phyloP scores from a whole-genome alignment of 2,329 filamentous ascomycete species.

The Phoma sp. region DNA sequence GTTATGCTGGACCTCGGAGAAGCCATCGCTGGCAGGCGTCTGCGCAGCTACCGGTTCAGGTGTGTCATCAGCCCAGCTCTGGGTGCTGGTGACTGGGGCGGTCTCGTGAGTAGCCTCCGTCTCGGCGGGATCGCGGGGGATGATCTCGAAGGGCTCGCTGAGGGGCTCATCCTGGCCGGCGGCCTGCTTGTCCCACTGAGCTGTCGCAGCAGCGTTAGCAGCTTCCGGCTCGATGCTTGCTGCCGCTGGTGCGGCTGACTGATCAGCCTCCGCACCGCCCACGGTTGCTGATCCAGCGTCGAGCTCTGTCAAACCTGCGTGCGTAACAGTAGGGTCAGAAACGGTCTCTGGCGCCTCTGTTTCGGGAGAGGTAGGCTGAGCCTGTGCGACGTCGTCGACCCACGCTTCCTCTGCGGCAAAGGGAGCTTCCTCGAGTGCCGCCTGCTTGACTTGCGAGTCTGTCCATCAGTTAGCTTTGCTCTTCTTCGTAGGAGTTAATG shows the following conservation, averaged over 20 bases:
- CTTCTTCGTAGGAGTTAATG: background rate
- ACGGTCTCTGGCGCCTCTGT: slow-evolving; percentile 44
- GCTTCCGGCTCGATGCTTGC: slow-evolving; percentile 50
- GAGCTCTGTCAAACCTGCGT: slow-evolving; percentile 73
- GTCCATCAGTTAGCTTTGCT: slow-evolving; percentile 19
- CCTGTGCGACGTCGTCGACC: slow-evolving; percentile 56
- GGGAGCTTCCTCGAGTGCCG: slow-evolving; percentile 54
- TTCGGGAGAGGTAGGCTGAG: slow-evolving; percentile 48
- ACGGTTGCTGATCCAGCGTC: slow-evolving; percentile 48
- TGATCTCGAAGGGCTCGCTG: slow-evolving; percentile 76
- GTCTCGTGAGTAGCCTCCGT: slow-evolving; percentile 68
- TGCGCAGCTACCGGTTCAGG: slow-evolving; percentile 39
- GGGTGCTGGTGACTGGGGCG: slow-evolving; percentile 64
- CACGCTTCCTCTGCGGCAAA: slow-evolving; percentile 62
- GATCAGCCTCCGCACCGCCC: slow-evolving; percentile 41
- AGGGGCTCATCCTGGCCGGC: slow-evolving; percentile 56
- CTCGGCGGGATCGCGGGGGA: slow-evolving; percentile 75
- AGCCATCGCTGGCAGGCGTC: slow-evolving; percentile 65
- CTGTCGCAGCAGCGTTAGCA: slow-evolving; percentile 64
- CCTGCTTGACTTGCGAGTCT: slow-evolving; percentile 67
- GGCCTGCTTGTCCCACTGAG: slow-evolving; percentile 68
- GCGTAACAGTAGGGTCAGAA: slow-evolving; percentile 71
- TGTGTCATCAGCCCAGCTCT: slow-evolving; percentile 85
- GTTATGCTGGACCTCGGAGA: slow-evolving; percentile 68
- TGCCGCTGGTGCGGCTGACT: slow-evolving; percentile 42